Percentiles rank a stretch among this genome's conserved stretches.
Evolutionary conservation across 805 yeast species (phyloP).

Genomic region (Lipomyces lipofer): DNA sequence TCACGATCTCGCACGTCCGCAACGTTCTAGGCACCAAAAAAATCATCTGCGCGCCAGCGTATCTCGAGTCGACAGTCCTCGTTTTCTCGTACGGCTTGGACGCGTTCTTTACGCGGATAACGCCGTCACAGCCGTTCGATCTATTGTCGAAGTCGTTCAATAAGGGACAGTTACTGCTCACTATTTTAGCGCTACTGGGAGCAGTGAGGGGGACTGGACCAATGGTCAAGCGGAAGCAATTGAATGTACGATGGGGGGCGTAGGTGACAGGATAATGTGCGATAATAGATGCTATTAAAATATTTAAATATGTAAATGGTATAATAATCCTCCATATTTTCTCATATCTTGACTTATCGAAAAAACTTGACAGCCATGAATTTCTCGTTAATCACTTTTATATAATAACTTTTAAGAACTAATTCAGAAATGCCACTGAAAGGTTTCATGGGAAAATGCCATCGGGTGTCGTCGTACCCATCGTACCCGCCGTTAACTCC

Average conservation of each 20-base stretch:
- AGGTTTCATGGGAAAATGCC: no score
- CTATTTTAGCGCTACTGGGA: constrained; percentile 55
- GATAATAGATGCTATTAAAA: background rate
- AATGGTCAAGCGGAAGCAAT: constrained; percentile 53
- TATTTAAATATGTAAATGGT: no score
- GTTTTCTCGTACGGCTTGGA: constrained; percentile 71
- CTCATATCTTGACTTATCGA: no score
- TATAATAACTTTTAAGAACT: no score
- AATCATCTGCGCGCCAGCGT: constrained; percentile 50
- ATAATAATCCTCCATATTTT: no score
- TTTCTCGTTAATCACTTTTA: no score
- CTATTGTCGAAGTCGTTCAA: constrained; percentile 67
- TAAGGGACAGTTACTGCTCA: constrained; percentile 58
- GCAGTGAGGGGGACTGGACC: constrained; percentile 57
- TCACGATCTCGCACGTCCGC: constrained; percentile 55
- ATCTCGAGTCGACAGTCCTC: constrained; percentile 73
- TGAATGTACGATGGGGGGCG: constrained; percentile 55
- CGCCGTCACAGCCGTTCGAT: constrained; percentile 86
- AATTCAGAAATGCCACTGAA: no score
- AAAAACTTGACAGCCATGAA: no score
- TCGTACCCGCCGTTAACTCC: no score
- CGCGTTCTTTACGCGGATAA: constrained; percentile 70
- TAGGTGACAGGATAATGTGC: background rate
- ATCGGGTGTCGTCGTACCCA: no score
- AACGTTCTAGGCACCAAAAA: constrained; percentile 41